These are phyloP conservation scores for Pseudoperonospora humuli DNA, from an alignment of 352 stramenopile genomes.

Conservation along the genomic window DNA sequence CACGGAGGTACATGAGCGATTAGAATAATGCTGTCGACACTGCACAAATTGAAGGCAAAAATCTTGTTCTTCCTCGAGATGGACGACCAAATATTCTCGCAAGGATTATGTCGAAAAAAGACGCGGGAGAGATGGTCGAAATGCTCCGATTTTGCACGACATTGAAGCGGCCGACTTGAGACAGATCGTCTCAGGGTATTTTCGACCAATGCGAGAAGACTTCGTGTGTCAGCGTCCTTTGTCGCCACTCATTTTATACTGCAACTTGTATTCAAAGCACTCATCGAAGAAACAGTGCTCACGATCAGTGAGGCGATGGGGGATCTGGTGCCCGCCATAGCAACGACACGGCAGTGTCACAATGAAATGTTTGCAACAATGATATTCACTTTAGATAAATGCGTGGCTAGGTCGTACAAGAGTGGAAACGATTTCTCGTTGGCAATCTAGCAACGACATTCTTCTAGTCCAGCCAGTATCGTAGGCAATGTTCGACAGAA, in stretches of 20 bases:
- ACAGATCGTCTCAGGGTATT: conserved; percentile 8
- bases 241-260: conserved; percentile 19
- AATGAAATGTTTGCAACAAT: not conserved
- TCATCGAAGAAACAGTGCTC: conserved; percentile 3
- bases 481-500: conserved; percentile 1
- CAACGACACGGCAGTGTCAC: not conserved
- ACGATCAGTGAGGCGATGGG: conserved; percentile 14
- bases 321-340: conserved; percentile 9
- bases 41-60: not conserved
- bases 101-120: conserved; percentile 22
- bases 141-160: conserved; percentile 15
- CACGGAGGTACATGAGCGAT: no score
- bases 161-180: conserved; percentile 34
- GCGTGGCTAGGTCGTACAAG: no score
- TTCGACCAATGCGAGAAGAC: conserved; percentile 11
- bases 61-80: not conserved
- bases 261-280: conserved; percentile 1
- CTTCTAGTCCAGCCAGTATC: no score
- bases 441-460: no score
- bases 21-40: conserved; percentile 21
- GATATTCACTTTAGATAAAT: not conserved
- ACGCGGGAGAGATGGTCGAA: not conserved
- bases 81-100: conserved; percentile 1
- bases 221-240: not conserved
- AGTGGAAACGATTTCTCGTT: no score